Percentiles rank a stretch among this genome's conserved stretches.
Conservation (phyloP, 2,329 filamentous ascomycete genomes). For the Hirsutella minnesotensis region DNA sequence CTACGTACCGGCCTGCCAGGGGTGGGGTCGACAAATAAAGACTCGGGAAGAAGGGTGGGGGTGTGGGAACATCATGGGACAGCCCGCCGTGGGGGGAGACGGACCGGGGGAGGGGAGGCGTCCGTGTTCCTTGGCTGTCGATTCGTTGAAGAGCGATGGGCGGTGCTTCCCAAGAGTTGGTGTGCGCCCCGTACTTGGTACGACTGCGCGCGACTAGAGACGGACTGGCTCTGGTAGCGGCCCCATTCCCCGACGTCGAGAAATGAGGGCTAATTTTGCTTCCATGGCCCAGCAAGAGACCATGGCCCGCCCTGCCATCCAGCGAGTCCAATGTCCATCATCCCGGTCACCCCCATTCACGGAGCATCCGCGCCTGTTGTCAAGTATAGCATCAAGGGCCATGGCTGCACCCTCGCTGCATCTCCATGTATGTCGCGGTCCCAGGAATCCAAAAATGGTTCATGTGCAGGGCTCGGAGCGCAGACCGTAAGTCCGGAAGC, state of each 20-base stretch:
- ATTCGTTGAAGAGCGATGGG: conserved; percentile 1
- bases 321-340: background rate
- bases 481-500: background rate
- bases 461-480: background rate
- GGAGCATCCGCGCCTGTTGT: too few species aligned
- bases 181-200: background rate
- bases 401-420: background rate
- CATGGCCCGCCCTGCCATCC: too few species aligned
- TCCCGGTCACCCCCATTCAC: background rate
- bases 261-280: conserved; percentile 4
- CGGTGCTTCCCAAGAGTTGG: conserved; percentile 1
- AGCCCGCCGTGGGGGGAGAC: background rate
- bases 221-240: background rate
- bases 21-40: conserved; percentile 1
- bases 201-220: background rate
- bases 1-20: background rate
- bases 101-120: background rate
- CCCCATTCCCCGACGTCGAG: background rate
- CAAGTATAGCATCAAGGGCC: too few species aligned
- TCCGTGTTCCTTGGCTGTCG: background rate
- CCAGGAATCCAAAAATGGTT: background rate
- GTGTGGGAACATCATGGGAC: background rate
- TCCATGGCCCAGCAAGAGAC: background rate
- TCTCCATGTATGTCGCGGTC: background rate
- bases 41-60: background rate